Evolutionary conservation across 129 eudicot genomes (phyloP), one percentile per base, ranked within the genome.

Genomic region (Glebionis coronaria): DNA sequence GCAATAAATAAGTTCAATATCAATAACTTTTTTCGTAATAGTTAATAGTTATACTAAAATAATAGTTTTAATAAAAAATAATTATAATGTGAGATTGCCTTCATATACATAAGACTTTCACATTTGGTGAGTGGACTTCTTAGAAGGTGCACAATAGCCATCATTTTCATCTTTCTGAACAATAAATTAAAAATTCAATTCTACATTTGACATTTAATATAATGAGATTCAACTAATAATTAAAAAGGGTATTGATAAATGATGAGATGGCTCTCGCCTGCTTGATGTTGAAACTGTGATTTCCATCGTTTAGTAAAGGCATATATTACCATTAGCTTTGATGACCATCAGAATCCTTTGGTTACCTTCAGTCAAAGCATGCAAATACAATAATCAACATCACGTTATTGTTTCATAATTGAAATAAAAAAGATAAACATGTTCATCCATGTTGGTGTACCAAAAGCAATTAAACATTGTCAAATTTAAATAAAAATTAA

Each of bases 311-410:
- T 12, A 81, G 45, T 70, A 93, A n/a, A n/a, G n/a, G n/a, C n/a
- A 65, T 0, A 25, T 4, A 13, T 19, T 14, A 12, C 18, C 18
- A 64, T 59, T 59, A 56, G 75, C 51, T 66, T 55, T 9, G 61
- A 9, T 66, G 16, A 59, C 61, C 19, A 67, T 29, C 72, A 64
- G 67, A n/a, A 28, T 58, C 63, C 46, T 63, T 54, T 31, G 20
- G 42, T 68, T 84, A 93, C 98, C 98, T 93, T 93, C 97, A 75
- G 77, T 78, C 84, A 93, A 58, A 72, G 83, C 87, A 97, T 93
- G 95, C 82, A 86, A 71, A 68, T 12, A 65, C 25, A 60, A 35
- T 13, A 31, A 61, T 46, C 15, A 38, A 61, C 42, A 61, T 49
- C 49, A 49, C 27, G 52, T 9, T 66, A 25, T 58, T 50, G 67